These are phyloP conservation scores for Penicillium canescens DNA, from an alignment of 495 filamentous ascomycete species.

Conservation along the genomic window DNA sequence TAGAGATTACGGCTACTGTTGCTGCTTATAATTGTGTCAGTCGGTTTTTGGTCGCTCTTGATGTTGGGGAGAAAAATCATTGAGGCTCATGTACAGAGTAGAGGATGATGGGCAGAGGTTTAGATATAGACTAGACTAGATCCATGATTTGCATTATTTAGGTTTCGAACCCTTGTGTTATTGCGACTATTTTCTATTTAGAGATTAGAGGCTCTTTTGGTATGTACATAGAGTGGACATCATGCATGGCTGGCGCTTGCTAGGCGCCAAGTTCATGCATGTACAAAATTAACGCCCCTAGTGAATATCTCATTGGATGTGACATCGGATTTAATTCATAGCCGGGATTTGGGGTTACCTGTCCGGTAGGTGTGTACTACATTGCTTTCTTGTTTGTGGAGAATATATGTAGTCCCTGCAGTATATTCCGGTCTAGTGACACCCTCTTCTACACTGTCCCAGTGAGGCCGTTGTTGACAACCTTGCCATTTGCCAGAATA, in stretches of 20 bases:
- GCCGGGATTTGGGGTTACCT: no score
- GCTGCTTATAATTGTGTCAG: constrained; percentile 89
- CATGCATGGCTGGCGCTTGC: not conserved
- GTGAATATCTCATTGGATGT: not conserved
- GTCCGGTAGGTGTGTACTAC: not conserved
- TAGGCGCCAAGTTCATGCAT: constrained; percentile 2
- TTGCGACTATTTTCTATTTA: no score
- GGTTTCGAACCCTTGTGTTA: no score
- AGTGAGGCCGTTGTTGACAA: no score
- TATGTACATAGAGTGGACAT: not conserved
- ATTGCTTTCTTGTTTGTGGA: not conserved
- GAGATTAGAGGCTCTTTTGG: not conserved
- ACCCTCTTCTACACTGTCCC: not conserved
- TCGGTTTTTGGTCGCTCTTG: constrained; percentile 78
- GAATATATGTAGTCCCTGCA: not conserved
- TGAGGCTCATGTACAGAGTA: not conserved
- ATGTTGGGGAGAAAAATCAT: constrained; percentile 66
- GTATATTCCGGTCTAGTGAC: not conserved
- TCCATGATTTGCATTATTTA: no score
- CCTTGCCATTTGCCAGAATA: no score
- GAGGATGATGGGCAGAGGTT: not conserved
- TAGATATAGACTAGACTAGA: no score
- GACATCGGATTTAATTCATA: not conserved
- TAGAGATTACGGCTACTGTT: constrained; percentile 77
- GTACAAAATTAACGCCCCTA: not conserved